Conservation (phyloP, 495 filamentous ascomycete species). For the Trichoderma gamsii region DNA sequence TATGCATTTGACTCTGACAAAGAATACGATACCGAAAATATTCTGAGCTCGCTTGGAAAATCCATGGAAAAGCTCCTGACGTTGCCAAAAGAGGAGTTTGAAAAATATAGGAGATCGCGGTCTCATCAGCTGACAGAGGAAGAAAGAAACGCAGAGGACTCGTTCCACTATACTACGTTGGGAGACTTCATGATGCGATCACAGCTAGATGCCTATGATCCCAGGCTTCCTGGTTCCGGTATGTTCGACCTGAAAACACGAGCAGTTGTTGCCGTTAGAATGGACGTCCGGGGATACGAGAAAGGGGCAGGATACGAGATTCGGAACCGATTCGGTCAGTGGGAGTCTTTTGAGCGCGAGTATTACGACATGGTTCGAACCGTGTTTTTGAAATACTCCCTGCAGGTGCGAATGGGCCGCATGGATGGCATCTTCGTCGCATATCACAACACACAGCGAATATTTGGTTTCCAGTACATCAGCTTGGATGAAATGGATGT, state of each 20-base stretch:
- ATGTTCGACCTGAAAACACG: constrained; percentile 98
- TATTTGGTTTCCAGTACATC: constrained; percentile 98
- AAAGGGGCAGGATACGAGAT: constrained; percentile 87
- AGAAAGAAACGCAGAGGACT: constrained; percentile 59
- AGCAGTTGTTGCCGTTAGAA: constrained; percentile 83
- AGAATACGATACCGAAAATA: constrained; percentile 76
- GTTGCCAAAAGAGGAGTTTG: constrained; percentile 68
- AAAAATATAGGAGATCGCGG: constrained; percentile 67
- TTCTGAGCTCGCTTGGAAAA: constrained; percentile 84
- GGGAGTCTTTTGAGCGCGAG: constrained; percentile 89
- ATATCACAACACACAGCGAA: constrained; percentile 88
- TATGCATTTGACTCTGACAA: constrained; percentile 99
- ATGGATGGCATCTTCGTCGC: constrained; percentile 99
- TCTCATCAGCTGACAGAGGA: constrained; percentile 58
- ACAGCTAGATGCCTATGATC: constrained; percentile 88
- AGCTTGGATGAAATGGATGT: constrained; percentile 79
- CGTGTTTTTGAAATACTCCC: constrained; percentile 92
- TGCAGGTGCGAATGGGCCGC: constrained; percentile 91
- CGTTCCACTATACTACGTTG: constrained; percentile 80
- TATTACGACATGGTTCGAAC: constrained; percentile 94
- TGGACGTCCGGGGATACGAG: constrained; percentile 67
- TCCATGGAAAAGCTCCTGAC: constrained; percentile 98
- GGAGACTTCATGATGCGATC: constrained; percentile 95
- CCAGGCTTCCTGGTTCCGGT: constrained; percentile 78
- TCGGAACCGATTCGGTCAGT: constrained; percentile 61